Percentiles rank a stretch among this genome's conserved stretches.
Conservation (phyloP, 1,139 yeast genomes). For the Chernovozyma sophiae-reginae region DNA sequence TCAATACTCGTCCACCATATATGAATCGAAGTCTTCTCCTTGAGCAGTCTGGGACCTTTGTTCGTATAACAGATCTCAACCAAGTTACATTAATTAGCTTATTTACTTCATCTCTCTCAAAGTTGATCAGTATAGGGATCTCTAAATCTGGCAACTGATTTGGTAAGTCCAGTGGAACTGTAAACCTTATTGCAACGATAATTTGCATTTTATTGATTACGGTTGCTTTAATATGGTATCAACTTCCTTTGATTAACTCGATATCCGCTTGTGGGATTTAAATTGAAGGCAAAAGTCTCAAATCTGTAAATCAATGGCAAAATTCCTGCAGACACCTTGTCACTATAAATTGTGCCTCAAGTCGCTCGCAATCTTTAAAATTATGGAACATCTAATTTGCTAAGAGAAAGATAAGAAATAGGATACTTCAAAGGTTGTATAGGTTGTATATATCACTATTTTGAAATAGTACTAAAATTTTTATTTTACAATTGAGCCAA, state of each 20-base stretch:
- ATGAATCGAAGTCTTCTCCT: slow-evolving; percentile 64
- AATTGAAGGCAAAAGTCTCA: no score
- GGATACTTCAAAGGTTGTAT: no score
- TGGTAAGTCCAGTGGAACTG: slow-evolving; percentile 22
- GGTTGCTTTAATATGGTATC: no score
- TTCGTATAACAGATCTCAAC: slow-evolving; percentile 28
- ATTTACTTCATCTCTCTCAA: slow-evolving; percentile 31
- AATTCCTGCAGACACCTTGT: not conserved
- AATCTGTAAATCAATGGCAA: not conserved
- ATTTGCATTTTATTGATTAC: not conserved
- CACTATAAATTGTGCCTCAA: no score
- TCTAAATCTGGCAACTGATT: slow-evolving; percentile 24
- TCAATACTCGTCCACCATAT: slow-evolving; percentile 68
- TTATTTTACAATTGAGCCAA: no score
- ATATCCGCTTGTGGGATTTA: no score
- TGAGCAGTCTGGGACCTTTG: slow-evolving; percentile 20
- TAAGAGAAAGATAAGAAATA: no score
- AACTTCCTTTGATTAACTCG: no score
- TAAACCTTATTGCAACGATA: slow-evolving; percentile 27
- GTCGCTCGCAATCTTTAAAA: no score
- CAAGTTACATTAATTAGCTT: slow-evolving; percentile 27
- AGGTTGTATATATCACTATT: no score
- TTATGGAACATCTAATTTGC: no score
- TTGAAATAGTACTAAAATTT: no score
- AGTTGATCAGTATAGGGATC: slow-evolving; percentile 27